Percentiles rank a stretch among this genome's conserved stretches.
Conservation (phyloP, 2,329 filamentous ascomycete species). For the Cladosporium halotolerans region DNA sequence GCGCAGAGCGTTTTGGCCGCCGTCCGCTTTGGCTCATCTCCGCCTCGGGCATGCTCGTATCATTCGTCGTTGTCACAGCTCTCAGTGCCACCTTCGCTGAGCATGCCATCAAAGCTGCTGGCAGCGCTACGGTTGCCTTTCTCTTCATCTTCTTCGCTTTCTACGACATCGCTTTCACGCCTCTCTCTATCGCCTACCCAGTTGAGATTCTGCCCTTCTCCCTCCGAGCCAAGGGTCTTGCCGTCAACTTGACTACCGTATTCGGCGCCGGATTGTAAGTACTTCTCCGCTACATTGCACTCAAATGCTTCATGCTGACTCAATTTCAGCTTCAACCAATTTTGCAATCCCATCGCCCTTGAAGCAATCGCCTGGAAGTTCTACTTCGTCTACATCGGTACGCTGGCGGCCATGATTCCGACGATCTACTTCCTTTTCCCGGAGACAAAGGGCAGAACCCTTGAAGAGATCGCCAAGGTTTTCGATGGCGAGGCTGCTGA, state of each 20-base stretch:
- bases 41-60: slow-evolving; percentile 38
- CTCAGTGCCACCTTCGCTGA: slow-evolving; percentile 33
- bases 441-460: slow-evolving; percentile 17
- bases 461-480: slow-evolving; percentile 40
- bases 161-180: slow-evolving; percentile 36
- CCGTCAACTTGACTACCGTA: slow-evolving; percentile 16
- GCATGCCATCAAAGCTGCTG: slow-evolving; percentile 27
- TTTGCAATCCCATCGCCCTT: slow-evolving; percentile 40
- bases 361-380: slow-evolving; percentile 37
- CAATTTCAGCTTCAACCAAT: slow-evolving; percentile 27
- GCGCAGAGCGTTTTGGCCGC: slow-evolving; percentile 38
- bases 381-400: slow-evolving; percentile 39
- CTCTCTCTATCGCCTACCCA: slow-evolving; percentile 29
- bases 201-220: slow-evolving; percentile 32
- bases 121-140: slow-evolving; percentile 36
- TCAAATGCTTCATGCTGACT: not conserved
- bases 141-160: slow-evolving; percentile 39
- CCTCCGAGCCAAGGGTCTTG: slow-evolving; percentile 23
- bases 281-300: not conserved
- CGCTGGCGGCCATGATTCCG: slow-evolving; percentile 20
- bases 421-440: slow-evolving; percentile 24
- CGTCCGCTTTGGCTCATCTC: slow-evolving; percentile 39
- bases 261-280: slow-evolving; percentile 3
- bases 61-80: slow-evolving; percentile 39
- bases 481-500: slow-evolving; percentile 30